Evolutionary conservation across 257 asterid species (phyloP), one percentile per base, ranked within the genome.

Genomic region (Nyctanthes arbortristis): DNA sequence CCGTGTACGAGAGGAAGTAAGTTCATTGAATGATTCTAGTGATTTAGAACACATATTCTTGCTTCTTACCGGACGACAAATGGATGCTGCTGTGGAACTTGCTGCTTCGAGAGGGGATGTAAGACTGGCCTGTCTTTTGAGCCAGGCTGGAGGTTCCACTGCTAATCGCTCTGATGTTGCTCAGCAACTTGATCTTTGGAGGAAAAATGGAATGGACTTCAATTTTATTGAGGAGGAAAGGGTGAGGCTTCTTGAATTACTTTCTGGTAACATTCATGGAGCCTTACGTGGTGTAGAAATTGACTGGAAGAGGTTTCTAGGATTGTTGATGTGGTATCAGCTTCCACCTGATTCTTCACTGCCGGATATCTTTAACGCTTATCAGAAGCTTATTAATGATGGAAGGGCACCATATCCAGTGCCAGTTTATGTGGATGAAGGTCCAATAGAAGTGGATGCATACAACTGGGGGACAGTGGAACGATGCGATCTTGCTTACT

Each of bases 51-150:
- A 91, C 76, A 88, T 94, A 70, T 89, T 94, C 66, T 84, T 89
- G 83, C 96, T 87, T 71, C 88, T 91, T 72, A 89, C 93, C 49
- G 99, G 97, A n/a, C 85, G 97, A 55, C 96, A 91, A 84, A 85
- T 88, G 67, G 96, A 89, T 79, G 73, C 88, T 74, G 95, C 97
- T 43, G 97, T 89, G 57, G 99, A 89, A 79, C 82, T 94, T 77
- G 95, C 99, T 64, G 88, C 97, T 77, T 91, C 97, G 61, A 85
- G 86, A 78, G 99, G 99, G 70, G 99, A 94, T 68, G 97, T 94
- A 22, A 84, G 99, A 80, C 81, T 91, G n/a, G 84, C 97, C 69
- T 88, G 96, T 69, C 91, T 94, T 73, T 82, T 94, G 81, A 85
- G 97, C 80, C 96, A 94, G 80, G 90, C 97, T 71, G 99, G 93